phyloP scores from a whole-genome alignment of 2,329 filamentous ascomycete species.

The Pseudogymnoascus verrucosus region DNA sequence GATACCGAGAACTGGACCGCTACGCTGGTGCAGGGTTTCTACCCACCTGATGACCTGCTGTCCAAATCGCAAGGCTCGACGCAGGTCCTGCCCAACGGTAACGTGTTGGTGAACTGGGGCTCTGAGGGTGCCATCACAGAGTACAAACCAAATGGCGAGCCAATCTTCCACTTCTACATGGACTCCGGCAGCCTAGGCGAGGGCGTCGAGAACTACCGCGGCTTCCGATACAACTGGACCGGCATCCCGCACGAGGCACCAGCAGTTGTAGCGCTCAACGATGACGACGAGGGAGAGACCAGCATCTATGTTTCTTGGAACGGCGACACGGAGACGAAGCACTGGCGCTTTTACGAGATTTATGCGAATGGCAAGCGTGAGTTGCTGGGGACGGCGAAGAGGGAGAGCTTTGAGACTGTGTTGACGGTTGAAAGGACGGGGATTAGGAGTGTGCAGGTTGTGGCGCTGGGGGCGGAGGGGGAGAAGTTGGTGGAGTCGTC shows the following conservation, averaged over 20 bases:
- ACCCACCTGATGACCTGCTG: constrained; percentile 18
- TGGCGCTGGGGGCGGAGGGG: constrained; percentile 13
- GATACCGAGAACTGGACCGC: constrained; percentile 17
- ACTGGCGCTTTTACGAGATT: constrained; percentile 40
- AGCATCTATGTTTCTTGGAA: constrained; percentile 47
- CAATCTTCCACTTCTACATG: constrained; percentile 33
- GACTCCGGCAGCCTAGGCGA: constrained; percentile 25
- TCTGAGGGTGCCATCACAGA: constrained; percentile 19
- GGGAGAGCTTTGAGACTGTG: constrained; percentile 37
- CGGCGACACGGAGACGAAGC: constrained; percentile 38
- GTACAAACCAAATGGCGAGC: constrained; percentile 25
- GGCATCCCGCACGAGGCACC: constrained; percentile 30
- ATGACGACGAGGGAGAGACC: constrained; percentile 24
- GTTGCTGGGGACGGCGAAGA: constrained; percentile 32
- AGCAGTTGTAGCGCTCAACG: constrained; percentile 29
- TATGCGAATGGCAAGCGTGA: constrained; percentile 29
- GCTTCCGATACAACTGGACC: constrained; percentile 33
- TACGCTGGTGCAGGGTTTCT: constrained; percentile 16
- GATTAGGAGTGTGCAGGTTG: constrained; percentile 12
- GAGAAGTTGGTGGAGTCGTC: constrained; percentile 11
- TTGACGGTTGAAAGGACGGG: constrained; percentile 8
- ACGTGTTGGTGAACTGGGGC: constrained; percentile 22
- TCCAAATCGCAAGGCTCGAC: constrained; percentile 19
- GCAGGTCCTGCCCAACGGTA: constrained; percentile 20
- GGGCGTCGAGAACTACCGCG: constrained; percentile 32